A percentile compares a stretch with the other conserved stretches of the same genome.
phyloP scores from a whole-genome alignment of 139 green algal genomes.

The Gonium pectorale region DNA sequence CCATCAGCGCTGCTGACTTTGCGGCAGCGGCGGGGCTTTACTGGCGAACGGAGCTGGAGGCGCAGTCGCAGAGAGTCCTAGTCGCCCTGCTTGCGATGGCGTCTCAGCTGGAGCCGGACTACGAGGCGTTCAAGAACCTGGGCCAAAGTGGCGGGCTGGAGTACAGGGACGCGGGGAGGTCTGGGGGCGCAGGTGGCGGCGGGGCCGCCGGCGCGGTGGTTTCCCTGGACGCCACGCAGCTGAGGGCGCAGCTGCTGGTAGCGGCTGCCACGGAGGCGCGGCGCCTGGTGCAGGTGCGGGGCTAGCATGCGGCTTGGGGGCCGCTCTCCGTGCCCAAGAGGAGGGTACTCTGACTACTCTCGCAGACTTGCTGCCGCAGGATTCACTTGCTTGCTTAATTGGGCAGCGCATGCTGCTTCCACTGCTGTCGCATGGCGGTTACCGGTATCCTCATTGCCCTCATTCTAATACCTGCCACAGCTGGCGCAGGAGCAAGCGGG shows the following conservation, averaged over 20 bases:
- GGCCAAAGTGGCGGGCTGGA: not conserved
- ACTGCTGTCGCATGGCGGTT: too few relatives aligned
- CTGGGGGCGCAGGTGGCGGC: not conserved
- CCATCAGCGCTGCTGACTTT: not conserved
- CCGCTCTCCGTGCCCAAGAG: not conserved
- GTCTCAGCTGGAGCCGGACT: not conserved
- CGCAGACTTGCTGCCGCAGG: too few relatives aligned
- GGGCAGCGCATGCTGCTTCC: too few relatives aligned
- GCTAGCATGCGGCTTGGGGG: not conserved
- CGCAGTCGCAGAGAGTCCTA: not conserved
- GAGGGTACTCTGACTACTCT: not conserved
- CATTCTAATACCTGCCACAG: too few relatives aligned
- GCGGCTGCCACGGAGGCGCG: not conserved
- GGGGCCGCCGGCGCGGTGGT: not conserved
- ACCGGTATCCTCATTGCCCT: too few relatives aligned
- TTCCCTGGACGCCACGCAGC: not conserved
- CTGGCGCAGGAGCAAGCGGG: not conserved
- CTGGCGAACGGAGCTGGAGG: not conserved
- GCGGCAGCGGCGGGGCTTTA: not conserved
- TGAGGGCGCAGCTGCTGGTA: slow-evolving; percentile 18
- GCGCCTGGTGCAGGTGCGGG: not conserved
- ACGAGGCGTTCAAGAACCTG: not conserved
- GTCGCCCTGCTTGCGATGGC: not conserved
- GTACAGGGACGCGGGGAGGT: not conserved
- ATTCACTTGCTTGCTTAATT: too few relatives aligned